Conservation (phyloP, 768 basidiomycete genomes). For the Calocybe indica region DNA sequence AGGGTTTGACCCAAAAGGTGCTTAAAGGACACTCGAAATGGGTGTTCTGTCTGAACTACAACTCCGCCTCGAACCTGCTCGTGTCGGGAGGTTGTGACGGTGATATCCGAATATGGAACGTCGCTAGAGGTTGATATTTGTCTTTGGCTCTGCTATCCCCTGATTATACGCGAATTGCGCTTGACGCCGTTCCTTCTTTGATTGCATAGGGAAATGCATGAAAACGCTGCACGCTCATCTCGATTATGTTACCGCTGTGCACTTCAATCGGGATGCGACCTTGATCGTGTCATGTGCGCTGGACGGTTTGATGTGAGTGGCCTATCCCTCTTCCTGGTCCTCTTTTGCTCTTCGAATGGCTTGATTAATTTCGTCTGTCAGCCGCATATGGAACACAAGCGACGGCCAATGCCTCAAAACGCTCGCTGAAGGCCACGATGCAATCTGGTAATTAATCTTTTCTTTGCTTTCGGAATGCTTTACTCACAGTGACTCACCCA, state of each 20-base stretch:
- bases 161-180: neutral
- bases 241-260: conserved; percentile 92
- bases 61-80: conserved; percentile 78
- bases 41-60: conserved; percentile 92
- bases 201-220: conserved; percentile 64
- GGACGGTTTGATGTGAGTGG: conserved; percentile 87
- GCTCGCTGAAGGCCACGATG: conserved; percentile 82
- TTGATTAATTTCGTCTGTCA: conserved; percentile 23
- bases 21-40: conserved; percentile 81
- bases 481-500: neutral
- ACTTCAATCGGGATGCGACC: conserved; percentile 89
- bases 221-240: conserved; percentile 88
- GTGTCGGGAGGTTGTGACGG: conserved; percentile 94
- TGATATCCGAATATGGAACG: conserved; percentile 90
- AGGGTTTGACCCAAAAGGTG: conserved; percentile 68
- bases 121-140: conserved; percentile 55
- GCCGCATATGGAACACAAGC: conserved; percentile 92
- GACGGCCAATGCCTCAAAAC: conserved; percentile 96
- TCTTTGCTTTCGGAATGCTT: neutral
- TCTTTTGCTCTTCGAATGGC: conserved; percentile 1
- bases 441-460: conserved; percentile 57
- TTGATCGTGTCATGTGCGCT: conserved; percentile 89
- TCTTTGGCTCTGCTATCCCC: neutral
- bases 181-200: conserved; percentile 1
- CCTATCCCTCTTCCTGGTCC: neutral